Conservation (phyloP, 2,329 filamentous ascomycete species). For the Penicillium sp. region DNA sequence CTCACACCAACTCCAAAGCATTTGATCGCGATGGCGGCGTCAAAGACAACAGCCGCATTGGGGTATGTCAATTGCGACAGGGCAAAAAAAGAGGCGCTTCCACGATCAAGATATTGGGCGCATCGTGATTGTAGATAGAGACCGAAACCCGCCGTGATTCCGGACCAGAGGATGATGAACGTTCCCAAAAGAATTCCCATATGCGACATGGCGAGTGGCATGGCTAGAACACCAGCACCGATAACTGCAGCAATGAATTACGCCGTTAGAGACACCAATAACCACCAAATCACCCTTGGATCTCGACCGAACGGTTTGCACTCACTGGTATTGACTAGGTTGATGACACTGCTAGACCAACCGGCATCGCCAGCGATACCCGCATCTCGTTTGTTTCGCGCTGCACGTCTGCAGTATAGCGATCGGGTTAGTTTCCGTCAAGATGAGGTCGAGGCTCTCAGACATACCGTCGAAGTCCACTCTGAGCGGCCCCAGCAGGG, state of each 20-base stretch:
- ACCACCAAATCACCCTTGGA: not conserved
- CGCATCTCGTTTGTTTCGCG: constrained; percentile 70
- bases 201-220: constrained; percentile 94
- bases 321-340: constrained; percentile 91
- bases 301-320: constrained; percentile 33
- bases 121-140: constrained; percentile 94
- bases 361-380: constrained; percentile 75
- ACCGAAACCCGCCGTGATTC: constrained; percentile 84
- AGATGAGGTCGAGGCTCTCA: not conserved
- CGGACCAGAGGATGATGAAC: constrained; percentile 88
- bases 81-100: constrained; percentile 91
- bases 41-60: constrained; percentile 92
- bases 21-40: constrained; percentile 94
- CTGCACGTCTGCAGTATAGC: constrained; percentile 30
- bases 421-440: not conserved
- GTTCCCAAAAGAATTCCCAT: constrained; percentile 90
- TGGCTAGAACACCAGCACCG: constrained; percentile 88
- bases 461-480: constrained; percentile 36
- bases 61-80: constrained; percentile 96
- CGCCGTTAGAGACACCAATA: constrained; percentile 15
- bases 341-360: constrained; percentile 89
- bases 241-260: constrained; percentile 66
- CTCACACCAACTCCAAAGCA: constrained; percentile 97
- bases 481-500: constrained; percentile 28
- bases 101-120: constrained; percentile 88